phyloP scores from a whole-genome alignment of 2,329 filamentous ascomycete genomes.

The Xylaria sp. region DNA sequence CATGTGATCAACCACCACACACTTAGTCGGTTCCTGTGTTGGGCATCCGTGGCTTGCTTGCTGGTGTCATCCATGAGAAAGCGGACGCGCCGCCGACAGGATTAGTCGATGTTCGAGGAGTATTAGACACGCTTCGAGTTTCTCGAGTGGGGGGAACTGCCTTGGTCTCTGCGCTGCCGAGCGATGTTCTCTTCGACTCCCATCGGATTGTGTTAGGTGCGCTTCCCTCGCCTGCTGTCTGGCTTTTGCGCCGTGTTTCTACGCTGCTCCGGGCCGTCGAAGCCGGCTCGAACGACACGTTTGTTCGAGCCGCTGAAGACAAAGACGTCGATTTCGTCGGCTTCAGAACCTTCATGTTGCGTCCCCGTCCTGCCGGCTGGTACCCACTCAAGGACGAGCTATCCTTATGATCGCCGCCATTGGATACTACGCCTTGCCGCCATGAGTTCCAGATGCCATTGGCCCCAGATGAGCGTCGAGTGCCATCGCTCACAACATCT shows the following conservation, averaged over 20 bases:
- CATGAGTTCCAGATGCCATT: slow-evolving; percentile 65
- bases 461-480: slow-evolving; percentile 34
- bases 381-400: slow-evolving; percentile 57
- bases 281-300: slow-evolving; percentile 48
- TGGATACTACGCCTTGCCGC: slow-evolving; percentile 52
- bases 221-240: slow-evolving; percentile 33
- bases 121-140: slow-evolving; percentile 35
- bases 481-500: slow-evolving; percentile 24
- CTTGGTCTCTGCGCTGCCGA: slow-evolving; percentile 30
- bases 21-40: slow-evolving; percentile 34
- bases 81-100: slow-evolving; percentile 89
- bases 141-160: slow-evolving; percentile 35
- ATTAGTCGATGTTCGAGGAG: slow-evolving; percentile 60
- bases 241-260: slow-evolving; percentile 53
- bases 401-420: slow-evolving; percentile 50
- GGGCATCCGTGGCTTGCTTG: slow-evolving; percentile 40
- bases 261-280: slow-evolving; percentile 40
- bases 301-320: slow-evolving; percentile 42
- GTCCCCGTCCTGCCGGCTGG: slow-evolving; percentile 59
- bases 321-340: slow-evolving; percentile 61
- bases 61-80: slow-evolving; percentile 81
- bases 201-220: slow-evolving; percentile 40
- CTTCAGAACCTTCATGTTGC: slow-evolving; percentile 87
- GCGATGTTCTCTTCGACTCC: slow-evolving; percentile 49
- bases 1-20: background rate